Percentiles rank a stretch among this genome's conserved stretches.
Conservation (phyloP, 257 asterid genomes). For the Eustoma russellianum region DNA sequence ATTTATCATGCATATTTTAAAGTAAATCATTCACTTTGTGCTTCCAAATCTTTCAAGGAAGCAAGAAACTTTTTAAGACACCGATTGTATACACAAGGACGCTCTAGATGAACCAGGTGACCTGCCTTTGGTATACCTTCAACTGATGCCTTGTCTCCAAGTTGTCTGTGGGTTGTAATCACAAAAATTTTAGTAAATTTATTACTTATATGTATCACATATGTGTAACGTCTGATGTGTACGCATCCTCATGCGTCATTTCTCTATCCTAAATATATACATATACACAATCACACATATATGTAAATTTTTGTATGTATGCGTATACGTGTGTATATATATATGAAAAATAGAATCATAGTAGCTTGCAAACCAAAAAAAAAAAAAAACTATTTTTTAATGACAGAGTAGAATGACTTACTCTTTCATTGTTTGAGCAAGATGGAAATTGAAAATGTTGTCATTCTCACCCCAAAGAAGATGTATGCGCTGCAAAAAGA, state of each 20-base stretch:
- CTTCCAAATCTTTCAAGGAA: constrained; percentile 31
- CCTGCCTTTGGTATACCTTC: constrained; percentile 66
- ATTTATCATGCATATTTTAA: neutral
- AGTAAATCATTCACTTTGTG: constrained; percentile 15
- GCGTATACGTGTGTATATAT: too few relatives aligned
- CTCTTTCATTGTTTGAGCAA: constrained; percentile 75
- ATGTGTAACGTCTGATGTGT: too few relatives aligned
- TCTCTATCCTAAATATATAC: too few relatives aligned
- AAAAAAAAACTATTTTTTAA: too few relatives aligned
- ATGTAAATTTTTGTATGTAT: too few relatives aligned
- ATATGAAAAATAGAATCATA: too few relatives aligned
- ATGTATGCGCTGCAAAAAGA: constrained; percentile 56
- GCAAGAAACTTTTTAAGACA: constrained; percentile 63
- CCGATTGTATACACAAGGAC: constrained; percentile 66
- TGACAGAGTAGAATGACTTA: constrained; percentile 17
- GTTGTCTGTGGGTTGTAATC: constrained; percentile 34
- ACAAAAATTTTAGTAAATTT: too few relatives aligned
- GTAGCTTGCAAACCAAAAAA: too few relatives aligned
- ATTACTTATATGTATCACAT: too few relatives aligned
- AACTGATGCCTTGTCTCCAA: constrained; percentile 48
- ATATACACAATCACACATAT: too few relatives aligned
- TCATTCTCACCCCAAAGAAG: constrained; percentile 92
- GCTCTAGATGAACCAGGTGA: constrained; percentile 77
- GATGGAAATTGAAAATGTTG: constrained; percentile 64
- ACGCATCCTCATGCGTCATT: too few relatives aligned